Percentiles rank a stretch among this genome's conserved stretches.
Evolutionary conservation across 23 red algal species (phyloP).

Genomic region (Cyanidium caldarium): DNA sequence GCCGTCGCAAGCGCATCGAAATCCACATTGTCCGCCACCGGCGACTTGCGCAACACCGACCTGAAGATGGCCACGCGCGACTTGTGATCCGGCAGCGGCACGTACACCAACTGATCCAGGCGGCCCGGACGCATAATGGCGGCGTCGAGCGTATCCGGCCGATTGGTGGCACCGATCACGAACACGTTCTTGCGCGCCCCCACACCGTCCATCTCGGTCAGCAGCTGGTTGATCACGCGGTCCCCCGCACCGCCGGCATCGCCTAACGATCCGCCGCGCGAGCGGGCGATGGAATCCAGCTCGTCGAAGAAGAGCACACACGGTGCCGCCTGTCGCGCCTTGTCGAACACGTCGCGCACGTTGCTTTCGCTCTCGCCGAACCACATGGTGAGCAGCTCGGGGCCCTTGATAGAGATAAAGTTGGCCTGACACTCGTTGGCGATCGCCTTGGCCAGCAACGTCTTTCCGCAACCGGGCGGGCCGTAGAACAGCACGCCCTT

Average conservation of each 20-base stretch:
- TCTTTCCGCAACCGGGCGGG: slow-evolving; percentile 93
- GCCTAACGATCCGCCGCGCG: slow-evolving; percentile 76
- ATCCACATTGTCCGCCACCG: slow-evolving; percentile 80
- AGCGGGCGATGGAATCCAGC: slow-evolving; percentile 86
- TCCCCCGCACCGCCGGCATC: slow-evolving; percentile 96
- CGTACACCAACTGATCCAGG: slow-evolving; percentile 93
- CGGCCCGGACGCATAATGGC: slow-evolving; percentile 96
- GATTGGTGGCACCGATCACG: slow-evolving; percentile 95
- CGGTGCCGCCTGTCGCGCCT: slow-evolving; percentile 88
- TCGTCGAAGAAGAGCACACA: slow-evolving; percentile 99
- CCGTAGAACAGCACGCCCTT: slow-evolving; percentile 95
- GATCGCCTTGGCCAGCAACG: slow-evolving; percentile 94
- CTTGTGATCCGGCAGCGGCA: slow-evolving; percentile 81
- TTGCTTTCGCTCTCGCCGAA: slow-evolving; percentile 93
- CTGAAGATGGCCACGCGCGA: slow-evolving; percentile 82
- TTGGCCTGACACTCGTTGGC: slow-evolving; percentile 99
- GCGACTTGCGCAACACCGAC: slow-evolving; percentile 72
- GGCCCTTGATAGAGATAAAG: slow-evolving; percentile 98
- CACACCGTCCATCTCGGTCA: slow-evolving; percentile 98
- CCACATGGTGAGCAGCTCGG: slow-evolving; percentile 98
- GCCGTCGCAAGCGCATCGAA: slow-evolving; percentile 65
- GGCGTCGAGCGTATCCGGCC: slow-evolving; percentile 85
- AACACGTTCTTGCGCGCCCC: slow-evolving; percentile 98
- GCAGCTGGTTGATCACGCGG: slow-evolving; percentile 97
- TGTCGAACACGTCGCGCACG: slow-evolving; percentile 96